phyloP scores from a whole-genome alignment of 1,284 basidiomycete species.

The Austroboletus niveus region DNA sequence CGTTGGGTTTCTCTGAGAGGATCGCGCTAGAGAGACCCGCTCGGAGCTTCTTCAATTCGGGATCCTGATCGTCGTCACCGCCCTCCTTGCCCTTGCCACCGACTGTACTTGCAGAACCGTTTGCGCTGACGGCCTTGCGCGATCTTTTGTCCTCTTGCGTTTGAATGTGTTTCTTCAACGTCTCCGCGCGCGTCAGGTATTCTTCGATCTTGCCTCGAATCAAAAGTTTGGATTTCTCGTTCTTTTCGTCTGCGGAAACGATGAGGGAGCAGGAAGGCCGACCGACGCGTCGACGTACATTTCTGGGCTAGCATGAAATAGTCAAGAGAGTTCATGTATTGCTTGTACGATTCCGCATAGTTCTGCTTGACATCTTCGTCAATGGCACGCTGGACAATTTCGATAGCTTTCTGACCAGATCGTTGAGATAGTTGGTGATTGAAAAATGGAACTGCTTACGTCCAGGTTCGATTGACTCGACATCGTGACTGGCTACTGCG shows the following conservation, averaged over 20 bases:
- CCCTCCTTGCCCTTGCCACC: constrained; percentile 70
- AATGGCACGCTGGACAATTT: constrained; percentile 93
- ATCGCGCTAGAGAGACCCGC: constrained; percentile 88
- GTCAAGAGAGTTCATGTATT: constrained; percentile 93
- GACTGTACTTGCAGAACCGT: constrained; percentile 63
- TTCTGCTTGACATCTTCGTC: constrained; percentile 94
- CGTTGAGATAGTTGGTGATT: constrained; percentile 9
- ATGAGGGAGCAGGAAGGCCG: background rate
- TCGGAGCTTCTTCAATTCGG: constrained; percentile 94
- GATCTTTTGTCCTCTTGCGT: constrained; percentile 66
- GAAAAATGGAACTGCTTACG: constrained; percentile 12
- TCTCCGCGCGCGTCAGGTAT: constrained; percentile 92
- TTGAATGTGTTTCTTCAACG: constrained; percentile 82
- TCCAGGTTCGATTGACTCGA: constrained; percentile 32
- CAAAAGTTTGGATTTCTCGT: constrained; percentile 87
- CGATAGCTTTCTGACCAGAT: constrained; percentile 79
- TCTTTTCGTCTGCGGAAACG: constrained; percentile 80
- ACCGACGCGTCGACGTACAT: constrained; percentile 38
- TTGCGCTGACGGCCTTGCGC: constrained; percentile 77
- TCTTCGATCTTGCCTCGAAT: constrained; percentile 91
- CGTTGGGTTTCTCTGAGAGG: constrained; percentile 91
- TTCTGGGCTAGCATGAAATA: constrained; percentile 93
- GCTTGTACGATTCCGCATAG: constrained; percentile 92
- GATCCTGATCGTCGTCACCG: constrained; percentile 75
- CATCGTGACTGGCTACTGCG: constrained; percentile 9